These are phyloP conservation scores for Suhomyces guaymorum DNA, from an alignment of 1,139 yeast genomes.

Conservation along the genomic window DNA sequence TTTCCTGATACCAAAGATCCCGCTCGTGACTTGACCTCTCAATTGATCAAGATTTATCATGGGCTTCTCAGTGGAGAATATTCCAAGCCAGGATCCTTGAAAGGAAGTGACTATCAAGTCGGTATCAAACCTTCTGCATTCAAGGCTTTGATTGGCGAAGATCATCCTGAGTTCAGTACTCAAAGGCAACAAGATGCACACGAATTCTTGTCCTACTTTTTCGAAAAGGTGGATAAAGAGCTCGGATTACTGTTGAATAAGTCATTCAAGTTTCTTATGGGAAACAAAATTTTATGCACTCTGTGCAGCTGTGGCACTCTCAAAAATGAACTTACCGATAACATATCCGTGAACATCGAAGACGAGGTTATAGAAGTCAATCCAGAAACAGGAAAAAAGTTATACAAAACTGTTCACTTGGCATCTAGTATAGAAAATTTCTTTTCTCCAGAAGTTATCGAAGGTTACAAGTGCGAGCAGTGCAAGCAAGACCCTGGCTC, in stretches of 20 bases:
- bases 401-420: conserved; percentile 53
- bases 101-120: conserved; percentile 58
- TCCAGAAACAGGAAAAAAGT: conserved; percentile 42
- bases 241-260: conserved; percentile 45
- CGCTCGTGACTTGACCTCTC: conserved; percentile 63
- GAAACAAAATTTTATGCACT: conserved; percentile 64
- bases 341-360: conserved; percentile 61
- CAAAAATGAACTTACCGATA: conserved; percentile 62
- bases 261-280: conserved; percentile 62
- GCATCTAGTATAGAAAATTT: conserved; percentile 50
- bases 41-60: conserved; percentile 74
- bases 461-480: conserved; percentile 62
- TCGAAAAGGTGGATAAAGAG: conserved; percentile 64
- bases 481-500: conserved; percentile 50
- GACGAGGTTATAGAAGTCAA: conserved; percentile 39
- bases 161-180: conserved; percentile 80
- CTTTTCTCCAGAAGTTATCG: conserved; percentile 58
- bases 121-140: conserved; percentile 80
- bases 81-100: conserved; percentile 51
- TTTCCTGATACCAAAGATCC: conserved; percentile 51
- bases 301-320: conserved; percentile 64
- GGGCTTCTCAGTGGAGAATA: conserved; percentile 79
- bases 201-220: conserved; percentile 74
- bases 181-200: conserved; percentile 94
- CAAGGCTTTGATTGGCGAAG: conserved; percentile 72